Evolutionary conservation across 2,329 filamentous ascomycete genomes (phyloP).

Genomic region (Hymenoscyphus albidus): DNA sequence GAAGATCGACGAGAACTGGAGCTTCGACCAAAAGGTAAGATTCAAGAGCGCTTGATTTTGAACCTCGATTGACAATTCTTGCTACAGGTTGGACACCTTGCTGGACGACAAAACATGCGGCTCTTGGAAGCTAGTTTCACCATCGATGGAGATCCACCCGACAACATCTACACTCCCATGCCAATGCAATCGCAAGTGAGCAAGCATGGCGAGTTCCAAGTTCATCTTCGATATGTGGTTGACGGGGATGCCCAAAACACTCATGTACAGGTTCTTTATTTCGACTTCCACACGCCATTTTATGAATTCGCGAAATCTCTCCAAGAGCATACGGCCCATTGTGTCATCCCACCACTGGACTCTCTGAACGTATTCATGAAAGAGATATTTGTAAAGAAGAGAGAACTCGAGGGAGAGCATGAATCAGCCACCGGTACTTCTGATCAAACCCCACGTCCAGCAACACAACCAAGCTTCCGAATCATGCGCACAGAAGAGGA

Average conservation of each 20-base stretch:
- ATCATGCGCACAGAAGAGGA: too few species aligned
- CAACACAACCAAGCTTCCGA: too few species aligned
- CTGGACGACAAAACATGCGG: background rate
- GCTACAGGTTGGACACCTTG: background rate
- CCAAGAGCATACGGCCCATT: constrained; percentile 12
- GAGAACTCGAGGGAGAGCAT: too few species aligned
- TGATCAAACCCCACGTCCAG: too few species aligned
- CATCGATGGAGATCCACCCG: background rate
- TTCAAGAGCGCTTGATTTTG: background rate
- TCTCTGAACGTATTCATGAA: background rate
- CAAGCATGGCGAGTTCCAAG: constrained; percentile 12
- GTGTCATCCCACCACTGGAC: constrained; percentile 13
- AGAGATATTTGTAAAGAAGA: too few species aligned
- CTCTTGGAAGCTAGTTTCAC: background rate
- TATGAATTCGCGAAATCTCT: constrained; percentile 12
- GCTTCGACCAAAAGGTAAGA: background rate
- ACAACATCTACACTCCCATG: background rate
- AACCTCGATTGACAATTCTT: background rate
- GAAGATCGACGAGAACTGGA: background rate
- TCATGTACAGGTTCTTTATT: background rate
- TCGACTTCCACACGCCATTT: constrained; percentile 12
- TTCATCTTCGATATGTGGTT: constrained; percentile 7
- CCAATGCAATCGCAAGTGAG: background rate
- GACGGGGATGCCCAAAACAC: constrained; percentile 4
- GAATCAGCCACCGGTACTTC: too few species aligned